Evolutionary conservation across 345 rosid genomes (phyloP).

Genomic region (Sisymbrium altissimum): DNA sequence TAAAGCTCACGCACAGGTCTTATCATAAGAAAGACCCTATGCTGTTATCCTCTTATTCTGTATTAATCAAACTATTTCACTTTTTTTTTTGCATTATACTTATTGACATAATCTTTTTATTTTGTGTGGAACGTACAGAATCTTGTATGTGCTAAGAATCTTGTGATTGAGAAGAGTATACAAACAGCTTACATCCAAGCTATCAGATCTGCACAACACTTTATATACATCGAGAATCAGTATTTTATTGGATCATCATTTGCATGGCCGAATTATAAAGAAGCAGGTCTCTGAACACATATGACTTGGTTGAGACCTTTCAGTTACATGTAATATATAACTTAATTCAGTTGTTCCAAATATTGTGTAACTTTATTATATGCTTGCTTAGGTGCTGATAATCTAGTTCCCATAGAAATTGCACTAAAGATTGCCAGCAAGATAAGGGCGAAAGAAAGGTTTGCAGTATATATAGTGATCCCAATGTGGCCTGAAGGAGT

Average conservation of each 20-base stretch:
- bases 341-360: not conserved
- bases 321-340: not conserved
- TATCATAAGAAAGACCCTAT: not conserved
- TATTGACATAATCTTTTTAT: constrained; percentile 56
- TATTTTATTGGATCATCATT: constrained; percentile 86
- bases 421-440: constrained; percentile 73
- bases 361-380: not conserved
- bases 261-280: constrained; percentile 76
- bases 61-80: not conserved
- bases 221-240: constrained; percentile 84
- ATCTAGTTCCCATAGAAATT: constrained; percentile 84
- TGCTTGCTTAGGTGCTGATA: constrained; percentile 66
- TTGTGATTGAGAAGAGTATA: constrained; percentile 85
- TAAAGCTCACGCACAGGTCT: constrained; percentile 62
- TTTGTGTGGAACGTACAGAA: constrained; percentile 42
- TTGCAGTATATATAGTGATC: constrained; percentile 68
- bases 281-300: constrained; percentile 51
- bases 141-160: constrained; percentile 78
- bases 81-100: not conserved
- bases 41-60: not conserved
- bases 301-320: not conserved
- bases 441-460: constrained; percentile 71
- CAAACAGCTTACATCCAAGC: constrained; percentile 88
- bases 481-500: constrained; percentile 96
- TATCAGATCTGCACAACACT: constrained; percentile 83